Conservation (phyloP, 2,329 filamentous ascomycete species). For the Sporothrix brunneoviolacea region DNA sequence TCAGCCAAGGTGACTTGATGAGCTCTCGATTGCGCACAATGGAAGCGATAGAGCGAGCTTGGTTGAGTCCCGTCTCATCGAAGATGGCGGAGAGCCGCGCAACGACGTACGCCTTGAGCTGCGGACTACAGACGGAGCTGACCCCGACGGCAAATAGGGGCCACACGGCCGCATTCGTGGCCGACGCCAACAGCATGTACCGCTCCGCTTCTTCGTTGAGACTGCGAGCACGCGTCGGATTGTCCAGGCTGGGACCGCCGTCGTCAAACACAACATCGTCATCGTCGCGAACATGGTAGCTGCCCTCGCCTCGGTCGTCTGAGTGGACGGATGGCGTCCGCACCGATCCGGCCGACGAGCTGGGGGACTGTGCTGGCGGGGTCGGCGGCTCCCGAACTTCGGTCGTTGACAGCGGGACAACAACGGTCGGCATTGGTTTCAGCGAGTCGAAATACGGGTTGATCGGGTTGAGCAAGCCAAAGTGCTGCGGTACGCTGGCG, state of each 20-base stretch:
- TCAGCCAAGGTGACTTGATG: slow-evolving; percentile 16
- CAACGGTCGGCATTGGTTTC: slow-evolving; percentile 9
- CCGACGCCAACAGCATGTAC: slow-evolving; percentile 43
- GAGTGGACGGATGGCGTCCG: slow-evolving; percentile 6
- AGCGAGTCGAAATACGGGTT: slow-evolving; percentile 27
- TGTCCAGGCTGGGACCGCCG: slow-evolving; percentile 32
- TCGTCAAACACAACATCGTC: slow-evolving; percentile 18
- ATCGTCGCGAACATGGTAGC: background rate
- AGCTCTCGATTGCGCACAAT: slow-evolving; percentile 34
- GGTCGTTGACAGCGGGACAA: slow-evolving; percentile 12
- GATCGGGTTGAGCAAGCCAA: slow-evolving; percentile 39
- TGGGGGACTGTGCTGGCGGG: slow-evolving; percentile 12
- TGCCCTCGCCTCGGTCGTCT: slow-evolving; percentile 1
- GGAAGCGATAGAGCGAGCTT: slow-evolving; percentile 37
- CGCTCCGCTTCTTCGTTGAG: slow-evolving; percentile 34
- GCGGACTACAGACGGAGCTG: slow-evolving; percentile 36
- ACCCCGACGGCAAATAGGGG: slow-evolving; percentile 44
- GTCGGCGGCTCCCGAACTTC: slow-evolving; percentile 15
- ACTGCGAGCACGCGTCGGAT: slow-evolving; percentile 31
- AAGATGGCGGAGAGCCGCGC: slow-evolving; percentile 39
- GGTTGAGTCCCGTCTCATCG: slow-evolving; percentile 38
- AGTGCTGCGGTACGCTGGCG: slow-evolving; percentile 43
- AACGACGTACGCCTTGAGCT: slow-evolving; percentile 38
- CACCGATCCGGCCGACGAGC: slow-evolving; percentile 8
- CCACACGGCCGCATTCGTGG: slow-evolving; percentile 44